Conservation (phyloP, 2,329 filamentous ascomycete species). For the Pestalotiopsis sp. region DNA sequence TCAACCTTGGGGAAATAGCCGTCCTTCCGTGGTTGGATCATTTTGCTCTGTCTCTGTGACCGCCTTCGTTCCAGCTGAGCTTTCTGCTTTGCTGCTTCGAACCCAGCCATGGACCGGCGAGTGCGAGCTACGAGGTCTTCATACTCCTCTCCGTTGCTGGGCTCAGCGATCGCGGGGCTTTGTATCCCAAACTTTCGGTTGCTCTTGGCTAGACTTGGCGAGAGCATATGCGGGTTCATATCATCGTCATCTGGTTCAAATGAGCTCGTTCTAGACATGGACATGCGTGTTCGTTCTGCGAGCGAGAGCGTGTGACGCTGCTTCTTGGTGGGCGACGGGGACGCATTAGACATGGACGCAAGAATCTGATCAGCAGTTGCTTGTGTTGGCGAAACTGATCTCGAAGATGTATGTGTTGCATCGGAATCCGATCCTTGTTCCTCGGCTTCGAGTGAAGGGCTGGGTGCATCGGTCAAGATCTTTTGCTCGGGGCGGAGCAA, state of each 20-base stretch:
- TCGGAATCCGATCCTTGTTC: slow-evolving; percentile 8
- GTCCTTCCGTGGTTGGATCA: slow-evolving; percentile 39
- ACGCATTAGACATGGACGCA: slow-evolving; percentile 54
- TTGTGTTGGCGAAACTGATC: slow-evolving; percentile 45
- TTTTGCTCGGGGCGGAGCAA: background rate
- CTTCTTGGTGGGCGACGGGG: slow-evolving; percentile 61
- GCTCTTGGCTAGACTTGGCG: slow-evolving; percentile 6
- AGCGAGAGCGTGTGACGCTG: slow-evolving; percentile 63
- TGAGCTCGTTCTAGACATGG: slow-evolving; percentile 63
- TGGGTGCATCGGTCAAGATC: background rate
- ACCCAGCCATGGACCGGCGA: slow-evolving; percentile 63
- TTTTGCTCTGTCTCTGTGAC: slow-evolving; percentile 50
- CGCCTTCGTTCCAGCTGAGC: slow-evolving; percentile 59
- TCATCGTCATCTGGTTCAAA: slow-evolving; percentile 39
- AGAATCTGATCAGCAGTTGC: slow-evolving; percentile 59
- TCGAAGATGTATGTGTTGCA: slow-evolving; percentile 17
- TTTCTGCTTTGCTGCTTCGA: slow-evolving; percentile 62
- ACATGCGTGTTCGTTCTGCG: slow-evolving; percentile 78
- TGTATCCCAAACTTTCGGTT: slow-evolving; percentile 24
- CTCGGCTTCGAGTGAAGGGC: background rate
- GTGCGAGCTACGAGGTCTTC: slow-evolving; percentile 61
- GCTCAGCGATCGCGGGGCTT: background rate
- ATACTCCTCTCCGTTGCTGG: slow-evolving; percentile 35
- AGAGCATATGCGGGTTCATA: slow-evolving; percentile 18
- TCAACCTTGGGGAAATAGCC: slow-evolving; percentile 49